phyloP scores from a whole-genome alignment of 768 basidiomycete genomes.

The Hygrophorus russula region DNA sequence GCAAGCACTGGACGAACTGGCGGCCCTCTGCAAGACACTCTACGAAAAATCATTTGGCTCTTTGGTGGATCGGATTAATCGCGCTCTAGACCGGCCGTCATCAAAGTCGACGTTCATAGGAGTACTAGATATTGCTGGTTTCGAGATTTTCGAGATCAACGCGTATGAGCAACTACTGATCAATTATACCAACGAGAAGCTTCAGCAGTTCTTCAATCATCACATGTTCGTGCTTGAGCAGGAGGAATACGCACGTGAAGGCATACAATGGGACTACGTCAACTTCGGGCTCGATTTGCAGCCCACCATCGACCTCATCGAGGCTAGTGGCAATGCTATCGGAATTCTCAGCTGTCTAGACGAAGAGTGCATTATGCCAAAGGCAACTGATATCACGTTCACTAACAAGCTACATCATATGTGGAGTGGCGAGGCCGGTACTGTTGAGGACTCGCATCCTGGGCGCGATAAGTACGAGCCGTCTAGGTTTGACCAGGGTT shows the following conservation, averaged over 20 bases:
- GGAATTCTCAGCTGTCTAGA: conserved; percentile 91
- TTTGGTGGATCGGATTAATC: conserved; percentile 91
- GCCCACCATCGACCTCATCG: conserved; percentile 97
- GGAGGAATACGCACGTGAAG: conserved; percentile 94
- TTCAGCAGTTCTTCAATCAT: conserved; percentile 97
- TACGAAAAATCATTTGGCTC: conserved; percentile 96
- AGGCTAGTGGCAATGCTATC: conserved; percentile 67
- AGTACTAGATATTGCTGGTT: conserved; percentile 97
- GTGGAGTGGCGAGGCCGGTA: conserved; percentile 47
- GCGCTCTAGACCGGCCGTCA: conserved; percentile 85
- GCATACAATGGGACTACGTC: conserved; percentile 95
- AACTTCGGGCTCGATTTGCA: conserved; percentile 97
- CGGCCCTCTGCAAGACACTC: conserved; percentile 84
- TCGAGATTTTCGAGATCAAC: conserved; percentile 93
- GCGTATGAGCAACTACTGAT: conserved; percentile 96
- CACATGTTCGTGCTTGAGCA: conserved; percentile 99
- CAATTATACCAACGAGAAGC: conserved; percentile 98
- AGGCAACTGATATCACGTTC: conserved; percentile 90
- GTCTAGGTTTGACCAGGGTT: conserved; percentile 85
- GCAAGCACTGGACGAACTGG: conserved; percentile 89
- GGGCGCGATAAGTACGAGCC: conserved; percentile 80
- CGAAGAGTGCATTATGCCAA: conserved; percentile 99
- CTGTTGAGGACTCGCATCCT: conserved; percentile 47
- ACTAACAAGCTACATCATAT: conserved; percentile 80
- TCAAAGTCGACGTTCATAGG: conserved; percentile 93